Conservation (phyloP, 176 grass and related monocot genomes). For the Bonia amplexicaulis region DNA sequence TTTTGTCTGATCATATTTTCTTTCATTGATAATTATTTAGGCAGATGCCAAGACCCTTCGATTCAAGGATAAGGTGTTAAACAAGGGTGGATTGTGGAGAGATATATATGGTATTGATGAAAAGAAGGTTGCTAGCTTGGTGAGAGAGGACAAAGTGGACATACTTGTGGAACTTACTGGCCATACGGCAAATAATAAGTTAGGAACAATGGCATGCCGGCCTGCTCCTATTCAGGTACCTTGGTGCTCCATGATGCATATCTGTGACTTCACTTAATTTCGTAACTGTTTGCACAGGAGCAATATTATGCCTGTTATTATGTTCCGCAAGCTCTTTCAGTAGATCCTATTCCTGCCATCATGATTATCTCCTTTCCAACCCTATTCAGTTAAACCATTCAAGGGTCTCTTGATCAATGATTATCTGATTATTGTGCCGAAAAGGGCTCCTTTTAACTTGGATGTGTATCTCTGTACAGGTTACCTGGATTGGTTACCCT, state of each 20-base stretch:
- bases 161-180: constrained; percentile 99
- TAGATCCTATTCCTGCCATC: background rate
- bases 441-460: constrained; percentile 9
- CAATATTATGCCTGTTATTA: constrained; percentile 7
- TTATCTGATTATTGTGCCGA: background rate
- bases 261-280: constrained; percentile 19
- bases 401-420: constrained; percentile 1
- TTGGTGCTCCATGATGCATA: background rate
- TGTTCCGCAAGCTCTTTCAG: background rate
- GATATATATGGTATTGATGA: constrained; percentile 96
- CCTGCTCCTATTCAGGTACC: constrained; percentile 92
- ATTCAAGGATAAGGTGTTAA: constrained; percentile 93
- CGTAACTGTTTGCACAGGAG: background rate
- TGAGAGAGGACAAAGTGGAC: constrained; percentile 95
- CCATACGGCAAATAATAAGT: constrained; percentile 95
- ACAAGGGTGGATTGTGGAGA: constrained; percentile 93
- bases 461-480: constrained; percentile 41
- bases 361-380: background rate
- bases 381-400: background rate
- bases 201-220: constrained; percentile 90
- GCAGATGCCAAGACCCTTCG: constrained; percentile 95
- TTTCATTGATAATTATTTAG: constrained; percentile 49
- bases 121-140: constrained; percentile 79
- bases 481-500: constrained; percentile 99
- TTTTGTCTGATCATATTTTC: constrained; percentile 25